Conservation (phyloP, 768 basidiomycete species). For the Termitomyces sp. region DNA sequence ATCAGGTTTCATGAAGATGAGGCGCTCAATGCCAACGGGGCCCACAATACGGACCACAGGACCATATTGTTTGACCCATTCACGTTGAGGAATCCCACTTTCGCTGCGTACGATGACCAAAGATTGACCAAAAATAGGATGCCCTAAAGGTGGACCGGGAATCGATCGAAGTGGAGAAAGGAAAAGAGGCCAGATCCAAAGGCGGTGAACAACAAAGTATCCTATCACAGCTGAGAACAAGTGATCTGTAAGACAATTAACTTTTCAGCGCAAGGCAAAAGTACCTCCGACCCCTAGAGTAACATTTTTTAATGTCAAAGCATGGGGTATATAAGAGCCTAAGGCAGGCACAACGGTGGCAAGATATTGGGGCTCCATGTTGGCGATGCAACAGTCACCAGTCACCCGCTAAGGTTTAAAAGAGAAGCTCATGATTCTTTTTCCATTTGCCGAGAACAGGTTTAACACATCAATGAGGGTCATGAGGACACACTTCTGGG, state of each 20-base stretch:
- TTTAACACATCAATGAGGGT: neutral
- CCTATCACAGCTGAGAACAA: conserved; percentile 6
- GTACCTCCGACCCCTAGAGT: neutral
- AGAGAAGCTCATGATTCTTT: neutral
- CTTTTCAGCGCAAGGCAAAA: neutral
- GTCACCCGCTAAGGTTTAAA: too few relatives aligned
- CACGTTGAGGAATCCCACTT: conserved; percentile 36
- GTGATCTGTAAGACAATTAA: too few relatives aligned
- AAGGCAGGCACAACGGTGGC: neutral
- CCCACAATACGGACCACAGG: conserved; percentile 39
- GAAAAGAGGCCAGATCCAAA: conserved; percentile 27
- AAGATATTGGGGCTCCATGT: neutral
- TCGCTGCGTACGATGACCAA: conserved; percentile 30
- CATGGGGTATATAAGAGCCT: neutral
- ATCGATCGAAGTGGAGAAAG: conserved; percentile 32
- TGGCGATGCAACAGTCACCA: neutral
- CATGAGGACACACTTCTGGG: neutral
- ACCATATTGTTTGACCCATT: conserved; percentile 42
- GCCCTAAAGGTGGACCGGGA: conserved; percentile 31
- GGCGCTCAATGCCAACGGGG: conserved; percentile 37
- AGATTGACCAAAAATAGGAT: conserved; percentile 33
- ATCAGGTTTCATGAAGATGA: conserved; percentile 39
- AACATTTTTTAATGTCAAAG: neutral
- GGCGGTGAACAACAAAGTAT: conserved; percentile 16
- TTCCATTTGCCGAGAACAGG: neutral